phyloP scores from a whole-genome alignment of 495 filamentous ascomycete genomes.

The Aspergillus biplanus region DNA sequence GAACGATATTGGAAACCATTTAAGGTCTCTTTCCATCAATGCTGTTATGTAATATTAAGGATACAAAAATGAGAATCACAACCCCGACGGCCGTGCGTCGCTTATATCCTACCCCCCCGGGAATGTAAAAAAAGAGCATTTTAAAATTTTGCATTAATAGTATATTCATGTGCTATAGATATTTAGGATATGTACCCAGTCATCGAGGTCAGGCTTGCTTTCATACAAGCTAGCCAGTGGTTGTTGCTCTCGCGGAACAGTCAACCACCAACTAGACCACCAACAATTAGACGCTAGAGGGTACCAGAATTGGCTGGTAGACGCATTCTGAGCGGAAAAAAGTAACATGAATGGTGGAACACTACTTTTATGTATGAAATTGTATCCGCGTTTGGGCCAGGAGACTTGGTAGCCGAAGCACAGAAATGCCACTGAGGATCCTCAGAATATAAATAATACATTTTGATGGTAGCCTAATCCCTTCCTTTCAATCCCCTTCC shows the following conservation, averaged over 20 bases:
- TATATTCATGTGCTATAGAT: conserved; percentile 25
- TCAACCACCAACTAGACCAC: not conserved
- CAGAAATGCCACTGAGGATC: not conserved
- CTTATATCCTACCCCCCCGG: too few species aligned
- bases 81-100: too few species aligned
- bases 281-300: conserved; percentile 10
- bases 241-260: not conserved
- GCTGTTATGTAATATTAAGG: conserved; percentile 16
- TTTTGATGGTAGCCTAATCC: too few species aligned
- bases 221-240: conserved; percentile 4
- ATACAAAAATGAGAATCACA: not conserved
- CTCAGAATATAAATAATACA: too few species aligned
- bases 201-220: conserved; percentile 19
- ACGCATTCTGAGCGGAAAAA: conserved; percentile 21
- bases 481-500: not conserved
- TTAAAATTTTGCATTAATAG: not conserved
- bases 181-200: conserved; percentile 11
- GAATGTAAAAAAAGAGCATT: too few species aligned
- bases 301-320: conserved; percentile 9
- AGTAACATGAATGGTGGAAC: not conserved
- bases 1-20: not conserved
- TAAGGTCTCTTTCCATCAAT: conserved; percentile 1
- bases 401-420: not conserved
- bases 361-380: conserved; percentile 16
- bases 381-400: not conserved